Conservation (phyloP, 208 protist genomes). For the Acanthamoeba divionensis region DNA sequence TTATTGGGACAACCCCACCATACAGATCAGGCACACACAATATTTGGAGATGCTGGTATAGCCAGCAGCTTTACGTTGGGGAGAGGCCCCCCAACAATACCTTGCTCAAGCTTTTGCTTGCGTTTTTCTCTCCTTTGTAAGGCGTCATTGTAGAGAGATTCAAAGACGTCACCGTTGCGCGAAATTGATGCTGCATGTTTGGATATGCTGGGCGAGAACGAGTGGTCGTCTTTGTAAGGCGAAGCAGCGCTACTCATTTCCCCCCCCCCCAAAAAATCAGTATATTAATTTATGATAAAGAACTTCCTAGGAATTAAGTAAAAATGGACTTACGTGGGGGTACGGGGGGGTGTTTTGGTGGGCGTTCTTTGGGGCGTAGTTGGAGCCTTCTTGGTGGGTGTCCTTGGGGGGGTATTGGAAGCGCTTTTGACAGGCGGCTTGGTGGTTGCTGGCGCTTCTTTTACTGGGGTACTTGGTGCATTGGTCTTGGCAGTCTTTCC, state of each 20-base stretch:
- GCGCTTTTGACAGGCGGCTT: no score
- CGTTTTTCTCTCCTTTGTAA: neutral
- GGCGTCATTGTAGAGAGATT: constrained; percentile 25
- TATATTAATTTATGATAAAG: neutral
- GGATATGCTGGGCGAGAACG: neutral
- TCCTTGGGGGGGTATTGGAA: no score
- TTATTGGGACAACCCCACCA: neutral
- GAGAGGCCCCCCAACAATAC: neutral
- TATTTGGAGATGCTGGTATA: no score
- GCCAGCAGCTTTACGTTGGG: no score
- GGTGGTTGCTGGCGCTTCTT: no score
- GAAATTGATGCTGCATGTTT: neutral
- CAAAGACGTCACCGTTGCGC: neutral
- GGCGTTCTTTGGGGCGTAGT: neutral
- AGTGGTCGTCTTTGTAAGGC: neutral
- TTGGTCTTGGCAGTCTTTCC: no score
- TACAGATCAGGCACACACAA: neutral
- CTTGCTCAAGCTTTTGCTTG: neutral
- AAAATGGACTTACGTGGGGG: neutral
- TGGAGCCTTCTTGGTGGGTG: neutral
- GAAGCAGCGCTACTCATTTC: neutral
- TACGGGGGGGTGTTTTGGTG: neutral
- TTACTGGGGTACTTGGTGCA: no score
- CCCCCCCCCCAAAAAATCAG: neutral
- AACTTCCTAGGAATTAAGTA: neutral